These are phyloP conservation scores for Athelia sp. DNA, from an alignment of 1,284 basidiomycete genomes.

Conservation along the genomic window DNA sequence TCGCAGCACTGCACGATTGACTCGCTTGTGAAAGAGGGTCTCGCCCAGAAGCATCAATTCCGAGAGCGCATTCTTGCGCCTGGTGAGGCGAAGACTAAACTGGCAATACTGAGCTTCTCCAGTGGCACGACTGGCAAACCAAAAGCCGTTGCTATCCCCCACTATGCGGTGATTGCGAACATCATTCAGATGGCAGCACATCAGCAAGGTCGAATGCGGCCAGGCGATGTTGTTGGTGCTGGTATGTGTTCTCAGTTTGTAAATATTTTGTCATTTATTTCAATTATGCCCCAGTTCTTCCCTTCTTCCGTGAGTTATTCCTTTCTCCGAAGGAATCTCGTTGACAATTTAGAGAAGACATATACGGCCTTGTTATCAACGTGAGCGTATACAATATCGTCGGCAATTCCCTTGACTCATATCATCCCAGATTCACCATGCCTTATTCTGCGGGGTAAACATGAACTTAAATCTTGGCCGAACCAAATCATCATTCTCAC, in stretches of 20 bases:
- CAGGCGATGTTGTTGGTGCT: constrained; percentile 51
- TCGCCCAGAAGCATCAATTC: constrained; percentile 26
- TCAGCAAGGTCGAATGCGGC: constrained; percentile 39
- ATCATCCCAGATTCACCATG: constrained; percentile 43
- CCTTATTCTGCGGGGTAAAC: constrained; percentile 49
- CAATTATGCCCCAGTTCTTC: constrained; percentile 17
- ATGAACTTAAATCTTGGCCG: neutral
- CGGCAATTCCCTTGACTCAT: constrained; percentile 1
- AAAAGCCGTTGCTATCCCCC: constrained; percentile 66
- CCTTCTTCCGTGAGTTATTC: constrained; percentile 29
- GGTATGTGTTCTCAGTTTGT: constrained; percentile 28
- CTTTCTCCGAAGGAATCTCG: constrained; percentile 10
- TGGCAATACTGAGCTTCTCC: constrained; percentile 73
- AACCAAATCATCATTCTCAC: neutral
- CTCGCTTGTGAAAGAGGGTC: constrained; percentile 33
- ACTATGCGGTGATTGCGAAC: constrained; percentile 55
- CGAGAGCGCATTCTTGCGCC: constrained; percentile 38
- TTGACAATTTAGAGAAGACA: constrained; percentile 39
- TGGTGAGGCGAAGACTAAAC: constrained; percentile 65
- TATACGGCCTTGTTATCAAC: constrained; percentile 66
- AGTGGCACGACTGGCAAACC: constrained; percentile 67
- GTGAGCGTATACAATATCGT: constrained; percentile 25
- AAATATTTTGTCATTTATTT: neutral
- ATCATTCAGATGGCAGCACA: constrained; percentile 49
- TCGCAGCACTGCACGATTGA: constrained; percentile 26